These are phyloP conservation scores for Aspergillus sp. DNA, from an alignment of 2,329 filamentous ascomycete genomes.

Conservation along the genomic window DNA sequence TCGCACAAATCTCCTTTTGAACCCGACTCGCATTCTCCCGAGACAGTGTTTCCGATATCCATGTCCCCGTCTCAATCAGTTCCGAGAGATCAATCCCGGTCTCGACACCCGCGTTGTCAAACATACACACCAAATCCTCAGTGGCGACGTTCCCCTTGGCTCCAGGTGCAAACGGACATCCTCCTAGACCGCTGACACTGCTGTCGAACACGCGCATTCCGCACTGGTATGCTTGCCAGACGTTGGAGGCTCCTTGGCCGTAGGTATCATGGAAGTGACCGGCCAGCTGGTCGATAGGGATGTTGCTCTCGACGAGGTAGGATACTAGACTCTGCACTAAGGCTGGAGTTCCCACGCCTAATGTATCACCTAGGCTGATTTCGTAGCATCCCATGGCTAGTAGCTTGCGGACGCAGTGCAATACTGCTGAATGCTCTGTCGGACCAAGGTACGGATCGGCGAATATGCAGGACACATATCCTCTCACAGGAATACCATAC, in stretches of 20 bases:
- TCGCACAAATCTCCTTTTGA: too few relatives aligned
- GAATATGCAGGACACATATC: slow-evolving; percentile 38
- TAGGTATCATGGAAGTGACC: slow-evolving; percentile 90
- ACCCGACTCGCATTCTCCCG: too few relatives aligned
- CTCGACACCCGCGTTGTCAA: slow-evolving; percentile 54
- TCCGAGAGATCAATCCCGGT: slow-evolving; percentile 62
- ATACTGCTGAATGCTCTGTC: slow-evolving; percentile 44
- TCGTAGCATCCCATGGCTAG: slow-evolving; percentile 86
- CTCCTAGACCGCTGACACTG: slow-evolving; percentile 72
- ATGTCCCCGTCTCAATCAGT: slow-evolving; percentile 61
- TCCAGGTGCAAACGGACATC: slow-evolving; percentile 77
- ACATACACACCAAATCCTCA: slow-evolving; percentile 74
- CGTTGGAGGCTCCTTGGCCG: slow-evolving; percentile 77
- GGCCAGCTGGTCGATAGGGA: slow-evolving; percentile 64
- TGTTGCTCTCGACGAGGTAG: slow-evolving; percentile 37
- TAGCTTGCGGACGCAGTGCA: slow-evolving; percentile 51
- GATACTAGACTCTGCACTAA: slow-evolving; percentile 26
- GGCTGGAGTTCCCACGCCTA: slow-evolving; percentile 68
- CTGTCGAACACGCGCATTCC: slow-evolving; percentile 74
- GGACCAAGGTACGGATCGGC: slow-evolving; percentile 47
- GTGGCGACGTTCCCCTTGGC: slow-evolving; percentile 82
- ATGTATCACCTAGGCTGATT: slow-evolving; percentile 84
- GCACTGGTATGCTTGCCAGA: slow-evolving; percentile 67
- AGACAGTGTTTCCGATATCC: slow-evolving; percentile 50
- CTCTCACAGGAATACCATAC: too few relatives aligned